Percentiles rank a stretch among this genome's conserved stretches.
phyloP scores from a whole-genome alignment of 345 rosid species.

The Pistacia integerrima region DNA sequence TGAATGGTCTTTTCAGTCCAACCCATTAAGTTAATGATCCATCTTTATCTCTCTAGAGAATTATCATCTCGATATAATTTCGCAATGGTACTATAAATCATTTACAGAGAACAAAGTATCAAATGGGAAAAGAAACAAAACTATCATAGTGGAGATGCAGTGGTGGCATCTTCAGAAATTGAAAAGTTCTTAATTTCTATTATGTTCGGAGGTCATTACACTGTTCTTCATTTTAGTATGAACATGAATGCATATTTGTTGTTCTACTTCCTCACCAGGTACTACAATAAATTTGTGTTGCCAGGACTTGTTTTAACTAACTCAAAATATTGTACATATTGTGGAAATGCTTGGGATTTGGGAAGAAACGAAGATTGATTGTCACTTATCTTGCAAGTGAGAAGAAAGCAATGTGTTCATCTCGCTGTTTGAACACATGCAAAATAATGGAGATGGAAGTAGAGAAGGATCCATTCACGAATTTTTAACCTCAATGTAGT shows the following conservation, averaged over 20 bases:
- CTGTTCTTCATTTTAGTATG: not conserved
- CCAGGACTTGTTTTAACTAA: not conserved
- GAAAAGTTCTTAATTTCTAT: not conserved
- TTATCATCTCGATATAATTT: not conserved
- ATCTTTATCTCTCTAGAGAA: not conserved
- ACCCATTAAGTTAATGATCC: not conserved
- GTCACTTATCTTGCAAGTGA: not conserved
- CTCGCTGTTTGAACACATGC: not conserved
- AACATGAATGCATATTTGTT: too few relatives aligned
- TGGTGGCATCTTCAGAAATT: conserved; percentile 2
- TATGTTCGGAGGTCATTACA: not conserved
- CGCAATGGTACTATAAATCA: not conserved
- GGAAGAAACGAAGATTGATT: not conserved
- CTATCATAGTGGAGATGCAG: not conserved
- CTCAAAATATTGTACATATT: not conserved
- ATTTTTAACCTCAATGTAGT: not conserved
- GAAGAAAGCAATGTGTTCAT: not conserved
- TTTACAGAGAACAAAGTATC: not conserved
- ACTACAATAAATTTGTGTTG: not conserved
- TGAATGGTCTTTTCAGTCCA: not conserved
- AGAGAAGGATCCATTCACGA: not conserved
- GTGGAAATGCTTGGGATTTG: conserved; percentile 1
- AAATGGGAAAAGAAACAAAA: not conserved
- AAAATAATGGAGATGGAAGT: not conserved
- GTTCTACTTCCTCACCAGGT: not conserved